phyloP scores from a whole-genome alignment of 306 rosid species.

The Astragalus glycyphyllos region DNA sequence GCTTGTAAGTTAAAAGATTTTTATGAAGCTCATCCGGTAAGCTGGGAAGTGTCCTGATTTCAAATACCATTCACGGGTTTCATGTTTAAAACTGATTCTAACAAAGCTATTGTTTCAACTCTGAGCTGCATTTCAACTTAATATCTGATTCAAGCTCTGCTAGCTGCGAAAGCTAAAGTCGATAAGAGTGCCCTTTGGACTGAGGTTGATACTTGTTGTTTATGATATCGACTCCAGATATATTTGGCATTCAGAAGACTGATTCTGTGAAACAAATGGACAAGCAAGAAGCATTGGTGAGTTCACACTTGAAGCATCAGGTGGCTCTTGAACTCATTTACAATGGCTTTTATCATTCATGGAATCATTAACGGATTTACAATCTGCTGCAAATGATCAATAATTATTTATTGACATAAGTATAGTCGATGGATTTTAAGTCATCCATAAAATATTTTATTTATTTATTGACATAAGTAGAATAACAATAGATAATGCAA shows the following conservation, averaged over 20 bases:
- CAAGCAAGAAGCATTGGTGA: conserved; percentile 43
- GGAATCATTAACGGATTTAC: too few species aligned
- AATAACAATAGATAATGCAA: too few species aligned
- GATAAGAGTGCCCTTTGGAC: conserved; percentile 64
- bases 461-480: too few species aligned
- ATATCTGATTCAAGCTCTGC: conserved; percentile 60
- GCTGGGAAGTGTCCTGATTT: conserved; percentile 7
- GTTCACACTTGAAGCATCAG: not conserved
- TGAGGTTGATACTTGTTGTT: conserved; percentile 53
- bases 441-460: too few species aligned
- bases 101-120: conserved; percentile 38
- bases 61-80: conserved; percentile 18
- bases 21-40: not conserved
- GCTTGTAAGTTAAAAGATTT: too few species aligned
- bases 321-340: too few species aligned
- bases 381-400: conserved; percentile 53
- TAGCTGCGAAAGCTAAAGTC: conserved; percentile 78
- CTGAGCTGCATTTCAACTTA: conserved; percentile 45
- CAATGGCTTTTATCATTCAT: too few species aligned
- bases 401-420: too few species aligned
- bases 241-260: conserved; percentile 50
- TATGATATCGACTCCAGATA: conserved; percentile 52
- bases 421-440: too few species aligned
- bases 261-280: conserved; percentile 49
- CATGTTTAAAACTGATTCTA: conserved; percentile 15